phyloP scores from a whole-genome alignment of 805 yeast genomes.

The Cyberlindnera xishuangbannaensis region DNA sequence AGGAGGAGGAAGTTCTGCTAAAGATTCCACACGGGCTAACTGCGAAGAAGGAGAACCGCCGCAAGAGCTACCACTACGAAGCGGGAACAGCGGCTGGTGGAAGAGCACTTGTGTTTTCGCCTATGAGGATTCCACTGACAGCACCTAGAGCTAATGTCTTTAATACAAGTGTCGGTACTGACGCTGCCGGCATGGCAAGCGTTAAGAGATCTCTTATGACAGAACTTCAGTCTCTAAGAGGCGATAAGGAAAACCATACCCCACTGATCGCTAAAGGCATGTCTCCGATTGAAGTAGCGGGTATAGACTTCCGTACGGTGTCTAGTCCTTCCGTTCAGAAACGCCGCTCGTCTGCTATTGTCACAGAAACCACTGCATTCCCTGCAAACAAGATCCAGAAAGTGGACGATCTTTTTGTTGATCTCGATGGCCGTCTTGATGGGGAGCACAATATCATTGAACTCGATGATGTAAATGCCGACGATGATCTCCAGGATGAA shows the following conservation, averaged over 20 bases:
- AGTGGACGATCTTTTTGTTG: slow-evolving; percentile 3
- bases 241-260: slow-evolving; percentile 16
- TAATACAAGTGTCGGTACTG: slow-evolving; percentile 22
- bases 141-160: slow-evolving; percentile 27
- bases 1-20: slow-evolving; percentile 15
- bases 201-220: neutral
- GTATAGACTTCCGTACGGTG: neutral
- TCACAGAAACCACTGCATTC: slow-evolving; percentile 22
- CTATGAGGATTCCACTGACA: slow-evolving; percentile 26
- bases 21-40: slow-evolving; percentile 43
- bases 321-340: slow-evolving; percentile 12
- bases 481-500: slow-evolving; percentile 20
- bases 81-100: neutral
- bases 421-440: no score
- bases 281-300: slow-evolving; percentile 9
- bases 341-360: slow-evolving; percentile 20
- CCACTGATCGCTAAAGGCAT: slow-evolving; percentile 6
- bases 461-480: slow-evolving; percentile 1
- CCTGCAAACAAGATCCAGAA: slow-evolving; percentile 10
- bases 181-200: neutral
- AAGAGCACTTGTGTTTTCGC: slow-evolving; percentile 11
- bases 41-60: slow-evolving; percentile 25
- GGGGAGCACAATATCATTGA: no score
- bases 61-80: slow-evolving; percentile 20
- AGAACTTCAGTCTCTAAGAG: slow-evolving; percentile 9